Base-by-base conservation (phyloP, 192 early-diverging fungal species). In the Physocladia obscura region DNA sequence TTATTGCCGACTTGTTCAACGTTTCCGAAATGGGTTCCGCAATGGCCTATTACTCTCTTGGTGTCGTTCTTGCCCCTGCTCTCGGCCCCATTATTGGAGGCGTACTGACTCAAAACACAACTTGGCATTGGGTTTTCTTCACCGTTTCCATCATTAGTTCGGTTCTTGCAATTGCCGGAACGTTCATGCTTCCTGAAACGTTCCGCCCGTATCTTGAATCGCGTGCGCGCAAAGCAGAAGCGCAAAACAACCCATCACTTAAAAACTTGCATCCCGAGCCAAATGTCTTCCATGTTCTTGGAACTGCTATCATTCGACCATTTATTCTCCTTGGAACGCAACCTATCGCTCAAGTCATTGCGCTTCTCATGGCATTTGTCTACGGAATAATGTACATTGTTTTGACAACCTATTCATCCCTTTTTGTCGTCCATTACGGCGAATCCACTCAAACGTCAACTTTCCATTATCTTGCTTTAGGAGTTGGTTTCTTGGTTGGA, bases 141-240 rank as follows among this genome's bases (percentile, higher is more conserved):
- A 72, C 84, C 19, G 76, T 81, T 27, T 49, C 79, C 2, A 88
- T 88, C 21, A 44, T 86, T 58, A 77, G 78, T 57, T 87, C 82
- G 0, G 37, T 76, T 15, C 67, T 87, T 56, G 52, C 78, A 26
- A 49, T 85, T 19, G 31, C 82, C 17, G 77, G 77, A 0, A 69
- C 80, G n/a, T 76, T 87, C 59, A 78, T 83, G 27, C 50, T 88
- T 56, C 84, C 88, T 17, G 89, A 90, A 68, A 90, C 89, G 0
- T 67, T 32, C 35, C 22, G 22, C n/a, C 49, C 49, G n/a, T 11
- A 29, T 27, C 63, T 67, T 31, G 49, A 13, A 15, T 15, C 22
- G n/a, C 63, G 31, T 1, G 63, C 11, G 37, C 63, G 32, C 11
- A 1, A 29, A 34, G 50, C 8, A 26, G 2, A 5, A 5, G 26